Conservation (phyloP, 169 alveolate genomes). For the Eimeria praecox region DNA sequence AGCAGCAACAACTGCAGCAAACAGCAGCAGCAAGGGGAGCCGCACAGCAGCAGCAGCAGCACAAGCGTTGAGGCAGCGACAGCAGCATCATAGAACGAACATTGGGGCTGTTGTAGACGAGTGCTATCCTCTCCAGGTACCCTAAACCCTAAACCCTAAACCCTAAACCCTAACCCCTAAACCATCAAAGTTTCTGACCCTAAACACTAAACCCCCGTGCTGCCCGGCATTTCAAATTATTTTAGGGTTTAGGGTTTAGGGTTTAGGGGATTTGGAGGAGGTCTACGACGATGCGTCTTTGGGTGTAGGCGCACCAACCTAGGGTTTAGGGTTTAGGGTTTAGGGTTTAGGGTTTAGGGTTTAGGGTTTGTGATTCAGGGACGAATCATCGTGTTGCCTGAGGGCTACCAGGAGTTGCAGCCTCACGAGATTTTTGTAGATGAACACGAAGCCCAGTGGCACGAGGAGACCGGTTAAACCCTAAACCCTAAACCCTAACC, state of each 20-base stretch:
- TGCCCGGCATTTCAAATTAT: neutral
- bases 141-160: conserved; percentile 21
- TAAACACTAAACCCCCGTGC: neutral
- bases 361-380: conserved; percentile 57
- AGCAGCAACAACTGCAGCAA: neutral
- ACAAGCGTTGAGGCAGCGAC: conserved; percentile 45
- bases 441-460: conserved; percentile 89
- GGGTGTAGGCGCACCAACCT: neutral
- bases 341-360: conserved; percentile 2
- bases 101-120: conserved; percentile 37
- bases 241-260: conserved; percentile 6
- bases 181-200: neutral
- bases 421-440: conserved; percentile 94
- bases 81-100: conserved; percentile 9
- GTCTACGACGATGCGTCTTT: neutral
- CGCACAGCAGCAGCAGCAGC: conserved; percentile 55
- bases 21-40: conserved; percentile 34
- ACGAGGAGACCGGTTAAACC: conserved; percentile 87
- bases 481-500: neutral
- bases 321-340: neutral
- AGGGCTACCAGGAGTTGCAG: conserved; percentile 39
- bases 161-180: neutral
- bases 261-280: neutral
- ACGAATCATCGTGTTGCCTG: conserved; percentile 62
- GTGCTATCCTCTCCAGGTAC: conserved; percentile 38